Conservation (phyloP, 139 green algal genomes). For the Chlorella vulgaris region DNA sequence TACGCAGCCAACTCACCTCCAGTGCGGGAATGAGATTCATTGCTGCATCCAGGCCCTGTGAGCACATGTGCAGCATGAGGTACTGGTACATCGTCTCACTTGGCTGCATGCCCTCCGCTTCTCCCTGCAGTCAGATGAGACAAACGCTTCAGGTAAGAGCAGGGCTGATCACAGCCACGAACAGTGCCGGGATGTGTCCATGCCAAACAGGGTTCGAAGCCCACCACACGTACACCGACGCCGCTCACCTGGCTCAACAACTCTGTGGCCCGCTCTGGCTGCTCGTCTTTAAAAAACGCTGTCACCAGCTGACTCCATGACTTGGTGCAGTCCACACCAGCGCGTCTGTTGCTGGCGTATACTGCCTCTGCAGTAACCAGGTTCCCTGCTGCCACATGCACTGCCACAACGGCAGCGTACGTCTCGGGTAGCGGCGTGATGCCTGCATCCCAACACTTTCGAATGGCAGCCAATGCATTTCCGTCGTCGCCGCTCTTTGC, state of each 20-base stretch:
- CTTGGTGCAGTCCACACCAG: conserved; percentile 21
- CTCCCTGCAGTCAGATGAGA: conserved; percentile 3
- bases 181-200: background rate
- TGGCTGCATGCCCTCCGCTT: conserved; percentile 10
- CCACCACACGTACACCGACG: background rate
- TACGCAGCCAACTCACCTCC: background rate
- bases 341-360: conserved; percentile 29
- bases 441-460: conserved; percentile 30
- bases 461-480: conserved; percentile 35
- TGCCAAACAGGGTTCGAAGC: background rate
- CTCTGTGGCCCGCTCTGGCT: background rate
- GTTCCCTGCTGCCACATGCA: conserved; percentile 17
- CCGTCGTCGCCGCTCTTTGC: background rate
- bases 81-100: background rate
- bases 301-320: conserved; percentile 23
- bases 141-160: background rate
- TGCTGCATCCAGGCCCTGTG: background rate
- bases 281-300: conserved; percentile 1
- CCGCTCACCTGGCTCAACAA: conserved; percentile 26
- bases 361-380: conserved; percentile 29
- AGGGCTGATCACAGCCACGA: background rate
- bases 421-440: conserved; percentile 44
- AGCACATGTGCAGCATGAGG: background rate
- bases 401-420: conserved; percentile 47
- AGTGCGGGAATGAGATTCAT: background rate